Evolutionary conservation across 1,284 basidiomycete species (phyloP).

Genomic region (Naganishia liquefaciens): DNA sequence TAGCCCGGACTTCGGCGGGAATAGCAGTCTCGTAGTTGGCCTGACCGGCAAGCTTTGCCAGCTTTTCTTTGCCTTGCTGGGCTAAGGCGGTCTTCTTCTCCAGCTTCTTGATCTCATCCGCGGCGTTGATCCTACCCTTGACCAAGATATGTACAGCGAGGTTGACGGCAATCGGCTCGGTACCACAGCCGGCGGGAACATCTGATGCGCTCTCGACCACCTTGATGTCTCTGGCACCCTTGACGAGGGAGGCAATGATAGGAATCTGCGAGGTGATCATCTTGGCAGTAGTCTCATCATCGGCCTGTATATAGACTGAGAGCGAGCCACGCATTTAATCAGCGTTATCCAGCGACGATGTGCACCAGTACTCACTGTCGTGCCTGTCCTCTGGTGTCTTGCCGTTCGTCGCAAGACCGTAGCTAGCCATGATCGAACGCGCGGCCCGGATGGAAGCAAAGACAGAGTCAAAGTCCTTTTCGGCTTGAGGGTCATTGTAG

Average conservation of each 20-base stretch:
- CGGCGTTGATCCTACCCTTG: conserved; percentile 80
- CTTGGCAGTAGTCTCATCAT: conserved; percentile 63
- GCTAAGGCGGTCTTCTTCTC: conserved; percentile 81
- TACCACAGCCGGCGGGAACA: conserved; percentile 86
- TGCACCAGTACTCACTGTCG: conserved; percentile 40
- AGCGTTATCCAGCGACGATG: not conserved
- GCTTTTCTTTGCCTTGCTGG: conserved; percentile 69
- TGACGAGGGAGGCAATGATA: conserved; percentile 80
- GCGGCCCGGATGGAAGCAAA: conserved; percentile 77
- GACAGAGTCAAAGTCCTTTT: conserved; percentile 81
- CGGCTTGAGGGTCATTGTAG: conserved; percentile 72
- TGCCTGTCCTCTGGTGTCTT: conserved; percentile 55
- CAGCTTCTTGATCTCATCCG: conserved; percentile 78
- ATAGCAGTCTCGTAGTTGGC: conserved; percentile 76
- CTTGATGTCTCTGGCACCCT: conserved; percentile 75
- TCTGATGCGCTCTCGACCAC: conserved; percentile 62
- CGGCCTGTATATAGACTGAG: conserved; percentile 76
- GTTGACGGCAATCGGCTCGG: conserved; percentile 72
- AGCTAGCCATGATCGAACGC: conserved; percentile 85
- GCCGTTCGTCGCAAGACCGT: conserved; percentile 80
- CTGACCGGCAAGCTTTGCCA: conserved; percentile 70
- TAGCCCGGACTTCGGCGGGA: conserved; percentile 69
- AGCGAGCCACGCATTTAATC: not conserved
- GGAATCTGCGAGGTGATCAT: conserved; percentile 71
- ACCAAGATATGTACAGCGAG: conserved; percentile 80